Evolutionary conservation across 148 eudicot genomes (phyloP).

Genomic region (Cornus controversa): DNA sequence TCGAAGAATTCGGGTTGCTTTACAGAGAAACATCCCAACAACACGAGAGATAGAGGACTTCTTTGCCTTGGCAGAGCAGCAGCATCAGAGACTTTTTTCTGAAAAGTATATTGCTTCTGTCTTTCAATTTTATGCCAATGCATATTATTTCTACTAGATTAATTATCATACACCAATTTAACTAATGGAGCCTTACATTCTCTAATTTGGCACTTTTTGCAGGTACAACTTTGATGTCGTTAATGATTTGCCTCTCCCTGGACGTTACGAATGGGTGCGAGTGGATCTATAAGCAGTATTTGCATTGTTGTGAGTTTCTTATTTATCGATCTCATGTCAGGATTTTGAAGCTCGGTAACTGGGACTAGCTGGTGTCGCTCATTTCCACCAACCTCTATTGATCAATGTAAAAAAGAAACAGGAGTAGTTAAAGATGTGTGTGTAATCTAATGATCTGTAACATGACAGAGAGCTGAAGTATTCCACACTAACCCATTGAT

Average conservation of each 20-base stretch:
- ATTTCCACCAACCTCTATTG: constrained; percentile 1
- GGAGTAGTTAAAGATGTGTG: constrained; percentile 13
- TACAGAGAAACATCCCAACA: constrained; percentile 48
- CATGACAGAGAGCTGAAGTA: constrained; percentile 20
- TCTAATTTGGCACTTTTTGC: constrained; percentile 19
- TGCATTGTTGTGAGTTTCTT: neutral
- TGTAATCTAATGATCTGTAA: constrained; percentile 28
- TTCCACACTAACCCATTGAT: constrained; percentile 27
- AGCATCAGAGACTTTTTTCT: constrained; percentile 58
- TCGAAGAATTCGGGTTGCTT: constrained; percentile 31
- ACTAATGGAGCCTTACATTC: neutral
- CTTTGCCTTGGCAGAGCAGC: constrained; percentile 57
- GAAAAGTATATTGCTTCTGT: constrained; percentile 54
- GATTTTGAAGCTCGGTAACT: constrained; percentile 10
- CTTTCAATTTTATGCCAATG: neutral
- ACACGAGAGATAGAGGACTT: constrained; percentile 73
- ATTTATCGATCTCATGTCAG: neutral
- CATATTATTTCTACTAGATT: neutral
- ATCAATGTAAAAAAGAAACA: constrained; percentile 12
- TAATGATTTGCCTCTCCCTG: constrained; percentile 75
- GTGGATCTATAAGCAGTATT: constrained; percentile 35
- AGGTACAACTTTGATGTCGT: constrained; percentile 84
- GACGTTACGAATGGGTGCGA: constrained; percentile 82
- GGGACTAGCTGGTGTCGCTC: constrained; percentile 10
- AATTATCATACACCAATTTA: neutral